Percentiles rank a stretch among this genome's conserved stretches.
Conservation (phyloP, 2,329 filamentous ascomycete species). For the Nemania serpens region DNA sequence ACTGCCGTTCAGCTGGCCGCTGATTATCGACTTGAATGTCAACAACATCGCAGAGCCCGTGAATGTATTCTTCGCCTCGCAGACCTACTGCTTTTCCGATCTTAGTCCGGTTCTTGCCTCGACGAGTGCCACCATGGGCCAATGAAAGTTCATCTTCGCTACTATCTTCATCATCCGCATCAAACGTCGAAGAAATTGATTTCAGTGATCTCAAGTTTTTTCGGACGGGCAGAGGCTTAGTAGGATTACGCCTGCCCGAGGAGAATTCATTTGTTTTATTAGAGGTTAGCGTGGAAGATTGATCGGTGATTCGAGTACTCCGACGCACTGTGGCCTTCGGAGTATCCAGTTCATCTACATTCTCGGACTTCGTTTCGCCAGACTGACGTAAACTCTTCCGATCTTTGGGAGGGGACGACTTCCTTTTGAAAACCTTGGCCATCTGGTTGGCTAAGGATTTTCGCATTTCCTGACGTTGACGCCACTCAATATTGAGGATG, state of each 20-base stretch:
- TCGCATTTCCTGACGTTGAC: slow-evolving; percentile 78
- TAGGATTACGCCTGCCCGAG: slow-evolving; percentile 19
- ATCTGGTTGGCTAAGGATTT: slow-evolving; percentile 77
- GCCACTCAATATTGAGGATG: slow-evolving; percentile 81
- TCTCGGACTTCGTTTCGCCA: slow-evolving; percentile 8
- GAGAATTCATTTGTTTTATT: slow-evolving; percentile 21
- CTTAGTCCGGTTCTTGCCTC: slow-evolving; percentile 21
- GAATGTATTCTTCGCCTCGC: slow-evolving; percentile 49
- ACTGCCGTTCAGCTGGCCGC: slow-evolving; percentile 70
- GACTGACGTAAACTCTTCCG: slow-evolving; percentile 21
- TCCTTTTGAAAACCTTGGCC: slow-evolving; percentile 62
- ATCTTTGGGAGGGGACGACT: slow-evolving; percentile 28
- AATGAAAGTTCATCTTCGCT: slow-evolving; percentile 40
- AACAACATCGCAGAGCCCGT: slow-evolving; percentile 73
- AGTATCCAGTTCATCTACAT: neutral
- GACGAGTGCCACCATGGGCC: slow-evolving; percentile 19
- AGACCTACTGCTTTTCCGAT: slow-evolving; percentile 21
- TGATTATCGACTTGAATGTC: slow-evolving; percentile 77
- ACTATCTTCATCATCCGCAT: slow-evolving; percentile 44
- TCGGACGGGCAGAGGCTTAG: slow-evolving; percentile 24
- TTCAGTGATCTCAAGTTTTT: slow-evolving; percentile 32
- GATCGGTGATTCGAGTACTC: slow-evolving; percentile 38
- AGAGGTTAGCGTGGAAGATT: slow-evolving; percentile 24
- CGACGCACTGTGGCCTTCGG: slow-evolving; percentile 31
- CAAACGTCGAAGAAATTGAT: slow-evolving; percentile 27